A percentile compares a stretch with the other conserved stretches of the same genome.
Evolutionary conservation across 441 rosid species (phyloP).

Genomic region (Geranium incanum): DNA sequence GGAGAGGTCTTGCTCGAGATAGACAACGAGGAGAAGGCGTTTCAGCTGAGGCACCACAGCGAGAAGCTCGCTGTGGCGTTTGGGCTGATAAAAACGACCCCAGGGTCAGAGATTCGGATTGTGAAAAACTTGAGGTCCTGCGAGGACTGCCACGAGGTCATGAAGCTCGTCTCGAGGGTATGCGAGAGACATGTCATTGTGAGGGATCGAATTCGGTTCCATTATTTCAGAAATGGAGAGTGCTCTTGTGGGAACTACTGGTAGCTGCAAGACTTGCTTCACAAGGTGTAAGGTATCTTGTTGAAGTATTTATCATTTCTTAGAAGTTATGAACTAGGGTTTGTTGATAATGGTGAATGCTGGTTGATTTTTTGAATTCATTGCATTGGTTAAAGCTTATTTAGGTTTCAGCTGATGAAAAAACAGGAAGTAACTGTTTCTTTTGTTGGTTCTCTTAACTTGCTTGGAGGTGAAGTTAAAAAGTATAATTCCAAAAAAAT

Average conservation of each 20-base stretch:
- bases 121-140: slow-evolving; percentile 18
- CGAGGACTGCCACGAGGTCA: slow-evolving; percentile 17
- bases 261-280: not conserved
- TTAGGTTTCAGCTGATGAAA: not conserved
- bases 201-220: slow-evolving; percentile 16
- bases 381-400: not conserved
- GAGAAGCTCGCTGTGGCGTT: slow-evolving; percentile 19
- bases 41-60: slow-evolving; percentile 18
- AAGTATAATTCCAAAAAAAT: no score
- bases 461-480: not conserved
- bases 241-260: not conserved
- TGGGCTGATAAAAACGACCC: slow-evolving; percentile 5
- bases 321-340: not conserved
- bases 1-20: slow-evolving; percentile 16
- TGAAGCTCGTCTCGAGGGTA: slow-evolving; percentile 15
- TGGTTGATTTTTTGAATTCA: not conserved
- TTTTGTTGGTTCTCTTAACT: not conserved
- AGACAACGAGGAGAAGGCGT: slow-evolving; percentile 14
- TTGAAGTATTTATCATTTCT: not conserved
- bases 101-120: slow-evolving; percentile 19
- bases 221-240: slow-evolving; percentile 12
- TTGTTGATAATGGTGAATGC: not conserved
- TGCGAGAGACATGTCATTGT: slow-evolving; percentile 9
- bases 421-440: not conserved
- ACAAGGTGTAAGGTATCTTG: not conserved